Evolutionary conservation across 352 stramenopile genomes (phyloP).

Genomic region (Globisporangium middletonii): DNA sequence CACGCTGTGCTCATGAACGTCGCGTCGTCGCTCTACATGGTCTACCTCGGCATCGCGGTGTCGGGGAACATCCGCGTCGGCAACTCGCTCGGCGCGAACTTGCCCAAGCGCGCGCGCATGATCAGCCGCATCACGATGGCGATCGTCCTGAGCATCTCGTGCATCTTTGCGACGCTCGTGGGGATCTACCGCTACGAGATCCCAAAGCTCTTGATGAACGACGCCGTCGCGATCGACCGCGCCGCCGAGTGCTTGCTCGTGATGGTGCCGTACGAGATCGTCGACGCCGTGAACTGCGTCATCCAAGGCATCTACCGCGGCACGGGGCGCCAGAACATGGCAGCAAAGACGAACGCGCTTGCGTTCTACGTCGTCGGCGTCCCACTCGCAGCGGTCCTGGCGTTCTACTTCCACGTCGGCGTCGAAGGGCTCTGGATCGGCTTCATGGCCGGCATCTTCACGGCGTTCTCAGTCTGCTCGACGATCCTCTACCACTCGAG

Average conservation of each 20-base stretch:
- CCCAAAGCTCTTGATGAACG: constrained; percentile 32
- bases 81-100: constrained; percentile 64
- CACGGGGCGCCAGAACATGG: constrained; percentile 55
- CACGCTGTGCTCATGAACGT: constrained; percentile 74
- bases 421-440: constrained; percentile 78
- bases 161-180: constrained; percentile 31
- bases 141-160: constrained; percentile 22
- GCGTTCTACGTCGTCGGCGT: constrained; percentile 76
- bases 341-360: constrained; percentile 57
- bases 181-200: constrained; percentile 35
- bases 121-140: constrained; percentile 34
- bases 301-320: constrained; percentile 71
- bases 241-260: constrained; percentile 45
- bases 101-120: constrained; percentile 41
- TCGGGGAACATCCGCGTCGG: constrained; percentile 67
- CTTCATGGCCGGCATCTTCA: constrained; percentile 49
- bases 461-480: constrained; percentile 10
- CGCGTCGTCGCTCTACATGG: constrained; percentile 64
- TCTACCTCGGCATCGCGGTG: constrained; percentile 59
- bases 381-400: constrained; percentile 51
- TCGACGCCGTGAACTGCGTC: constrained; percentile 65
- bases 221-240: constrained; percentile 26
- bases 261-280: constrained; percentile 54
- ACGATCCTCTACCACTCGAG: constrained; percentile 18
- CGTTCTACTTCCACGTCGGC: constrained; percentile 31